A percentile compares a stretch with the other conserved stretches of the same genome.
phyloP scores from a whole-genome alignment of 2,329 filamentous ascomycete genomes.

The Pseudocercospora musae region DNA sequence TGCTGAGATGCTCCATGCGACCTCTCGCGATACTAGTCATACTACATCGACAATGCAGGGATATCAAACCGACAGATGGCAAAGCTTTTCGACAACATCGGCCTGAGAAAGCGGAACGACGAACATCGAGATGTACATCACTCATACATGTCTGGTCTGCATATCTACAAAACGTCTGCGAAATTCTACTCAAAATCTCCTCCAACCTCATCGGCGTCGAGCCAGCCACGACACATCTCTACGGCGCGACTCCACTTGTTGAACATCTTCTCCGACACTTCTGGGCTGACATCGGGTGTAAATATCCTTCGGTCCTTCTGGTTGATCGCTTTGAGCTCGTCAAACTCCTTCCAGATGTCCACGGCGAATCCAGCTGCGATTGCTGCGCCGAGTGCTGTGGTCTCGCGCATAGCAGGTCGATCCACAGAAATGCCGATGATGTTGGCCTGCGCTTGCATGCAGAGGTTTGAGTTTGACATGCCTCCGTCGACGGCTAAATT shows the following conservation, averaged over 20 bases:
- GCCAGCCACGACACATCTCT: slow-evolving; percentile 74
- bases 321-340: slow-evolving; percentile 72
- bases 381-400: slow-evolving; percentile 81
- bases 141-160: neutral
- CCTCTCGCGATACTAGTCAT: neutral
- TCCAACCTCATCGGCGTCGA: slow-evolving; percentile 19
- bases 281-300: slow-evolving; percentile 57
- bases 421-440: slow-evolving; percentile 79
- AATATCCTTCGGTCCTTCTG: slow-evolving; percentile 67
- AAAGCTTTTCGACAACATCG: neutral
- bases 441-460: slow-evolving; percentile 89
- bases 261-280: slow-evolving; percentile 61
- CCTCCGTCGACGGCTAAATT: slow-evolving; percentile 82
- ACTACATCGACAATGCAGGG: neutral
- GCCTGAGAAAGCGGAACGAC: too few relatives aligned
- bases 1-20: neutral
- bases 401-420: slow-evolving; percentile 84
- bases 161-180: neutral
- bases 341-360: slow-evolving; percentile 71
- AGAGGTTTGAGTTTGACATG: slow-evolving; percentile 82
- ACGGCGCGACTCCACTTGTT: slow-evolving; percentile 73
- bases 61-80: too few relatives aligned
- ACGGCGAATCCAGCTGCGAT: slow-evolving; percentile 83
- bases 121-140: too few relatives aligned
- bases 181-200: slow-evolving; percentile 9